Evolutionary conservation across 1,284 basidiomycete genomes (phyloP), one percentile per base, ranked within the genome.

Genomic region (Pseudozyma tsukubaensis): DNA sequence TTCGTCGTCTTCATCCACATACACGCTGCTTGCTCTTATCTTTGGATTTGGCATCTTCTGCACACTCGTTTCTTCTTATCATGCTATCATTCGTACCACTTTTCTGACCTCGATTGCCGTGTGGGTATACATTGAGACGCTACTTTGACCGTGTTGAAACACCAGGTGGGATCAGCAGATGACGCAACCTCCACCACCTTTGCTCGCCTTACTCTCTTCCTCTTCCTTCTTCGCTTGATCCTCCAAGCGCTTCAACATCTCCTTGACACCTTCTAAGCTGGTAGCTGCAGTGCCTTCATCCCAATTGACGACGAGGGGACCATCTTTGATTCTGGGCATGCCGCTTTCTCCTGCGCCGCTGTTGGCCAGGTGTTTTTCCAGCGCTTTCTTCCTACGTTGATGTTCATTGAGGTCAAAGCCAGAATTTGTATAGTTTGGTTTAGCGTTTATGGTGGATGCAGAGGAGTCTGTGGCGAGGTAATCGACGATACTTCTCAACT

Each of bases 241-340:
- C 16, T 65, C 18, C 10, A 66, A n/a, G 0, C 59, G 43, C n/a
- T 42, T 18, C 19, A 74, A 16, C 62, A 74, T 74, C 1, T 52
- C 19, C 21, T 62, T 60, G 0, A 74, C 72, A 13, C 72, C 72
- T 14, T 74, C 54, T 3, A 74, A 4, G 11, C 18, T 21, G 7
- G 66, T 74, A 3, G 72, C 53, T 2, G 72, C 72, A 3, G 18
- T n/a, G 0, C 72, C 72, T 18, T 66, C 52, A 34, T 74, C 72
- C 72, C 72, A 74, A 40, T 70, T 70, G 40, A 74, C 67, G 4
- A 74, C 66, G 16, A 74, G 36, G 7, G 72, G 72, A 7, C 72
- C 72, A 8, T 69, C 66, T 35, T 74, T 70, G 62, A 74, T 66
- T 48, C 60, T 61, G 7, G 71, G 71, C 61, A 65, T 59, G 0